These are phyloP conservation scores for Rutstroemia sp. DNA, from an alignment of 2,329 filamentous ascomycete genomes.

Conservation along the genomic window DNA sequence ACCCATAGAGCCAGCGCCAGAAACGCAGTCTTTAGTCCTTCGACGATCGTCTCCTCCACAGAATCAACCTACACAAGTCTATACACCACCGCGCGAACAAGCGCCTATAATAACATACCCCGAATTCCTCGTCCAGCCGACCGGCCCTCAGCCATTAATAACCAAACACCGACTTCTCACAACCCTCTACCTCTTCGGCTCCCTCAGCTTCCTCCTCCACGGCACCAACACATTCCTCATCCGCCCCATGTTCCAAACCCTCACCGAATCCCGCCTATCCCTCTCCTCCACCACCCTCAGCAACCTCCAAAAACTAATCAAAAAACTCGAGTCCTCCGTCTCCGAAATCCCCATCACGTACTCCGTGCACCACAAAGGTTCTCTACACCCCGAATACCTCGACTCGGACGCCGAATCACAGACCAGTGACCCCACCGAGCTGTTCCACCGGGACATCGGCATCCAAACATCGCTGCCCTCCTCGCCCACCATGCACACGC, in stretches of 20 bases:
- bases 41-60: not conserved
- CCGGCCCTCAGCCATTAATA: slow-evolving; percentile 52
- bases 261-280: slow-evolving; percentile 45
- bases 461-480: slow-evolving; percentile 61
- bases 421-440: slow-evolving; percentile 56
- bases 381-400: slow-evolving; percentile 27
- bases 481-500: slow-evolving; percentile 29
- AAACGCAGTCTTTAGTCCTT: not conserved
- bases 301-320: slow-evolving; percentile 44
- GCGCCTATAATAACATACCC: slow-evolving; percentile 61
- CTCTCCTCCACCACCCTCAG: slow-evolving; percentile 41
- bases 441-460: slow-evolving; percentile 75
- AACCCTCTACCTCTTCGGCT: slow-evolving; percentile 50
- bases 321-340: slow-evolving; percentile 46
- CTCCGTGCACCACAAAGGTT: not conserved
- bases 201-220: slow-evolving; percentile 57
- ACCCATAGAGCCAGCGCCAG: not conserved
- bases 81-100: slow-evolving; percentile 27
- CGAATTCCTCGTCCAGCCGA: slow-evolving; percentile 55
- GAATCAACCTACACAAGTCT: not conserved
- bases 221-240: slow-evolving; percentile 64
- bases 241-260: slow-evolving; percentile 47
- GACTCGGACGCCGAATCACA: slow-evolving; percentile 37
- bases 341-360: slow-evolving; percentile 47
- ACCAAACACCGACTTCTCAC: slow-evolving; percentile 52